Conservation (phyloP, 345 rosid genomes). For the Clausena lansium region DNA sequence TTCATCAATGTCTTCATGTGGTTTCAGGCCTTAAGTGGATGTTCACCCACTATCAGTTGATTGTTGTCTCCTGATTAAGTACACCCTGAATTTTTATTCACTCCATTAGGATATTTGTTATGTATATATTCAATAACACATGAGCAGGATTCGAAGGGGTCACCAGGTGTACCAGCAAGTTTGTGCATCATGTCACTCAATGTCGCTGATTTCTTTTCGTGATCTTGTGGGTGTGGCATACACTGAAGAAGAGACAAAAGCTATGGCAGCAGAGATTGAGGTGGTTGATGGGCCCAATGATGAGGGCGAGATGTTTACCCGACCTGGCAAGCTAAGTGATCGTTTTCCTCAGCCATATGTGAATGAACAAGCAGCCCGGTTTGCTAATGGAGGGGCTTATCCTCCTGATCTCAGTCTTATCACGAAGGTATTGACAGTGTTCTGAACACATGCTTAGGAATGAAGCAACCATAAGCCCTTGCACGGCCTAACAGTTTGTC, state of each 20-base stretch:
- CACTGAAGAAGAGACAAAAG: constrained; percentile 96
- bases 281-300: constrained; percentile 98
- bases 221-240: constrained; percentile 97
- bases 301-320: constrained; percentile 98
- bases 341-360: constrained; percentile 93
- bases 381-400: constrained; percentile 99
- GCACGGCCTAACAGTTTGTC: constrained; percentile 5
- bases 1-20: background rate
- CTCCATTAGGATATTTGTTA: too few relatives aligned
- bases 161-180: constrained; percentile 97
- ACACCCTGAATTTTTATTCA: too few relatives aligned
- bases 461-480: background rate
- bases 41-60: background rate
- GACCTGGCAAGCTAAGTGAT: constrained; percentile 98
- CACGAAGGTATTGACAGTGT: constrained; percentile 66
- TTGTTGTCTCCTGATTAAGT: too few relatives aligned
- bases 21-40: background rate
- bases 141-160: constrained; percentile 92
- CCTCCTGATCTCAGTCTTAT: constrained; percentile 99
- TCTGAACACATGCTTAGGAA: background rate
- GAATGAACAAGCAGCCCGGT: constrained; percentile 94
- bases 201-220: constrained; percentile 91
- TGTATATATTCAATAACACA: too few relatives aligned
- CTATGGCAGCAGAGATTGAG: constrained; percentile 99
- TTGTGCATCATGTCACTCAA: constrained; percentile 99